Evolutionary conservation across 176 grass and related monocot species (phyloP), one percentile per base, ranked within the genome.

Genomic region (Phragmites australis): DNA sequence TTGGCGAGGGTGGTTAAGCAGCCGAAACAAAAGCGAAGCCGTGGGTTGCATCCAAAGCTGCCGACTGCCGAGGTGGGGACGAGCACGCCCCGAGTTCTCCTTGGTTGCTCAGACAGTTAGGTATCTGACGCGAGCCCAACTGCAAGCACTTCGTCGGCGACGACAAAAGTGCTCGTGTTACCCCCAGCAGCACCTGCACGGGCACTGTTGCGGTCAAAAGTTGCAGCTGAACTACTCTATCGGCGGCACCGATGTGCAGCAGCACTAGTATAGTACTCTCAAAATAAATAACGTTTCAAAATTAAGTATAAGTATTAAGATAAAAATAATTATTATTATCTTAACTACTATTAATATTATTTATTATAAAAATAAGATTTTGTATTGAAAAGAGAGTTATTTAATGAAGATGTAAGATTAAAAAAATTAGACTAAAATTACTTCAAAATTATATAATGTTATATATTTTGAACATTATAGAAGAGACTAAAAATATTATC

Each of bases 101-200:
- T 84, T 45, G 87, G 82, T 84, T 80, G 87, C 76, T 76, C 82
- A 68, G 87, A 74, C 72, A 18, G 21, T 15, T 9, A n/a, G 19
- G 9, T 16, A 14, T 5, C 1, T 9, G 8, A 14, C 9, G 16
- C 60, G 27, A 39, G 10, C 70, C 13, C 76, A 14, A 77, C 3
- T 23, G 42, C 75, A 73, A n/a, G 46, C 25, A 46, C 14, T 64
- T n/a, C 0, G 8, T n/a, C 0, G 8, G 72, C 68, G 50, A 57
- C 49, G 45, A 9, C 18, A 19, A 7, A 26, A 37, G 6, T 6
- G 9, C n/a, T 11, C 7, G 29, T 27, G 23, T 56, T 56, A 56
- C 5, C 27, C 18, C 32, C 8, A 10, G 26, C 16, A 10, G 9
- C 9, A n/a, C 29, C 21, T 5, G 15, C 13, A 9, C 29, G 1